phyloP scores from a whole-genome alignment of 257 asterid species.

The Henckelia pumila region DNA sequence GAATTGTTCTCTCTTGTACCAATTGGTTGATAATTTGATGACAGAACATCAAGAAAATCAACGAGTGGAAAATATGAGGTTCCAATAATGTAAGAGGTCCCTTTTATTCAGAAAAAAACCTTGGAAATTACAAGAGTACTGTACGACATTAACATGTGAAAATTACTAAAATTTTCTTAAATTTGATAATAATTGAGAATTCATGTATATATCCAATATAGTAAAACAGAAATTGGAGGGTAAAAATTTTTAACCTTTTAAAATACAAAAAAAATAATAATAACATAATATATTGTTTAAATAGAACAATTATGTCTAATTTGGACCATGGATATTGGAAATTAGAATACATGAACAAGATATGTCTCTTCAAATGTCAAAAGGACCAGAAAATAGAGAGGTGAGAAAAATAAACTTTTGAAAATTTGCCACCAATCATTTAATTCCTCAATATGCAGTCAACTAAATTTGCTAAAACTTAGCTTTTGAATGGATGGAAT shows the following conservation, averaged over 20 bases:
- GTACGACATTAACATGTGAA: conserved; percentile 20
- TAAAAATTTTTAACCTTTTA: neutral
- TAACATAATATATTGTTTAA: neutral
- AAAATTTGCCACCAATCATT: conserved; percentile 26
- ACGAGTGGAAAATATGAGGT: conserved; percentile 26
- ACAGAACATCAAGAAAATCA: conserved; percentile 24
- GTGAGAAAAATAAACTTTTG: neutral
- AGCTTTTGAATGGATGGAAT: conserved; percentile 32
- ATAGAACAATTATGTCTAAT: neutral
- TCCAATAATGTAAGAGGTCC: conserved; percentile 30
- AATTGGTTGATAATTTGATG: conserved; percentile 26
- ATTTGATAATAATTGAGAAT: neutral
- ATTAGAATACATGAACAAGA: neutral
- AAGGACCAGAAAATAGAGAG: neutral
- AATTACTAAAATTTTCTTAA: neutral
- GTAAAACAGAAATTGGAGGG: neutral
- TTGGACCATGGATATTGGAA: conserved; percentile 14
- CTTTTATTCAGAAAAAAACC: conserved; percentile 19
- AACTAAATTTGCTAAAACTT: conserved; percentile 31
- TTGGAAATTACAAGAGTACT: conserved; percentile 13
- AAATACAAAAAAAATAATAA: neutral
- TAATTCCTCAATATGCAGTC: conserved; percentile 17
- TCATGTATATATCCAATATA: neutral
- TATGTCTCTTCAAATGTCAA: conserved; percentile 1
- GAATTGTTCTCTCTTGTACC: conserved; percentile 9